These are phyloP conservation scores for Colletotrichum sp. DNA, from an alignment of 2,329 filamentous ascomycete genomes.

Conservation along the genomic window DNA sequence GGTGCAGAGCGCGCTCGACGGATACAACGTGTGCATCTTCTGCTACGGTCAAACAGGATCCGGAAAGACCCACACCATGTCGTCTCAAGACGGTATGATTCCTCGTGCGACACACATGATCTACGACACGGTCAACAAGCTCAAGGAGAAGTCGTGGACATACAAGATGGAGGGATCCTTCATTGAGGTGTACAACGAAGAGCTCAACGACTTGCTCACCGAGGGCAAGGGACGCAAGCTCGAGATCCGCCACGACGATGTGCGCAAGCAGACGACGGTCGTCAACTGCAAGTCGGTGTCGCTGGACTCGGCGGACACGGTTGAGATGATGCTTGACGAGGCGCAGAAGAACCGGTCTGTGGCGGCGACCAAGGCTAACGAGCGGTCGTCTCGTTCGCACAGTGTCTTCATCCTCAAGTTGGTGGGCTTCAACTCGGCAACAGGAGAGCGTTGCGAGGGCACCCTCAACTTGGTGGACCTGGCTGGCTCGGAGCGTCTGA, in stretches of 20 bases:
- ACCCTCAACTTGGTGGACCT: conserved; percentile 96
- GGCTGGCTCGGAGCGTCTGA: conserved; percentile 89
- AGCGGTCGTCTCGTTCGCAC: conserved; percentile 91
- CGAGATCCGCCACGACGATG: conserved; percentile 86
- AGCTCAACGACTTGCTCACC: conserved; percentile 84
- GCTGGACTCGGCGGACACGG: conserved; percentile 79
- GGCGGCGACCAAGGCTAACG: conserved; percentile 96
- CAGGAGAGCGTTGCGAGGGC: conserved; percentile 85
- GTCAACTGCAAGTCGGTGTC: conserved; percentile 78
- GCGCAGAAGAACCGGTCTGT: conserved; percentile 89
- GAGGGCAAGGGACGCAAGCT: conserved; percentile 70
- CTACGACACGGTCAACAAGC: conserved; percentile 81
- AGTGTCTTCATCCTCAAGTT: conserved; percentile 94
- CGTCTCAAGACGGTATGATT: conserved; percentile 89
- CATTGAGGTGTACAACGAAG: conserved; percentile 98
- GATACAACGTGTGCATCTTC: conserved; percentile 99
- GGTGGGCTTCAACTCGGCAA: conserved; percentile 72
- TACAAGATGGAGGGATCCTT: conserved; percentile 96
- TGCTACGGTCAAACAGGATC: conserved; percentile 98
- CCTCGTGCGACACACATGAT: conserved; percentile 92
- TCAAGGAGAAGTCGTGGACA: conserved; percentile 91
- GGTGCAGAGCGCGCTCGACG: conserved; percentile 93
- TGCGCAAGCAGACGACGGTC: conserved; percentile 81
- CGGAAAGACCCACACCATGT: conserved; percentile 98
- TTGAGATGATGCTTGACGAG: conserved; percentile 79